Base-by-base conservation (phyloP, 371 early-diverging fungal species). In the Zychaea mexicana region DNA sequence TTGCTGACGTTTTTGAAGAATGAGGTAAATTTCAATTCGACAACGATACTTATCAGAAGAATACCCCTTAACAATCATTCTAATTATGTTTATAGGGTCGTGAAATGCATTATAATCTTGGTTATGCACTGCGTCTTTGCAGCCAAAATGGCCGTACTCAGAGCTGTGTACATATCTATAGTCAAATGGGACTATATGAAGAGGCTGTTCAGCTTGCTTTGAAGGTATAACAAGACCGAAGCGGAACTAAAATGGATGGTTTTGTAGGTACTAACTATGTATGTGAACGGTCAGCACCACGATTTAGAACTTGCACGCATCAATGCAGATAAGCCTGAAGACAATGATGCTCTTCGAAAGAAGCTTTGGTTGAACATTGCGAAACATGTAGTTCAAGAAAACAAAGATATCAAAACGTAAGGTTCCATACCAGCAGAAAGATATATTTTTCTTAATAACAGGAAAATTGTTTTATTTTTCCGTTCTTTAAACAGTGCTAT, bases 331-430 rank as follows among this genome's bases (percentile, higher is more conserved):
- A 93, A 94, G 67, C 94, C 94, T 0, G 90, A 91, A 19, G 92
- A 92, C 45, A 89, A 92, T 52, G 89, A 90, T 32, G 84, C 81
- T 47, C 73, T 94, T 33, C 88, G 96, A 46, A 94, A 94, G 74
- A 84, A 86, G 63, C 78, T 98, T 13, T 98, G 98, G 97, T 77
- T 97, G 30, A 88, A 81, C 68, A 96, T 98, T 61, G 98, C 95
- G 1, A 88, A 88, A 32, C 89, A 97, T 67, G 93, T 96, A 1
- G 90, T 96, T 26, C 88, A 91, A 56, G 86, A 89, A 24, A 83
- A 85, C 64, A 85, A 90, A 62, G 92, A 96, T 60, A 92, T 96
- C 39, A 91, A 92, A 68, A 84, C 84, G 88, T 90, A 72, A 60
- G 71, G 15, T 24, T 21, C 36, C 5, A 3, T 22, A 49, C 1